These are phyloP conservation scores for Cordyceps cateniannulata DNA, from an alignment of 2,329 filamentous ascomycete species.

Conservation along the genomic window DNA sequence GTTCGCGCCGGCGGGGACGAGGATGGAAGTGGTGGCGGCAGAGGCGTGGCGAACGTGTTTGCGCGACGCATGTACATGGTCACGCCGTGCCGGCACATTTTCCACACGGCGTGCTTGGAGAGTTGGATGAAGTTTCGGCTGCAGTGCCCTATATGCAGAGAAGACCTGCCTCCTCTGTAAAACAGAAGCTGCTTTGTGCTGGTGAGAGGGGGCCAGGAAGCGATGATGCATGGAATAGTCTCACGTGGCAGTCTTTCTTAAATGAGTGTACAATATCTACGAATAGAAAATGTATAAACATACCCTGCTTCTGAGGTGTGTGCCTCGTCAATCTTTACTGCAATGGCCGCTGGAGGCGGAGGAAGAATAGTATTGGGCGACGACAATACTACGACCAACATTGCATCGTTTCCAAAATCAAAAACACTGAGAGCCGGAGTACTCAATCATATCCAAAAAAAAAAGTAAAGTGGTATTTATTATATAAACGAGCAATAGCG, in stretches of 20 bases:
- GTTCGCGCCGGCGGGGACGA: constrained; percentile 50
- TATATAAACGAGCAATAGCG: background rate
- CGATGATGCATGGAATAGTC: background rate
- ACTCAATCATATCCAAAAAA: background rate
- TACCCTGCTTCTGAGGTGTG: background rate
- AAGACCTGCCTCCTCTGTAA: constrained; percentile 76
- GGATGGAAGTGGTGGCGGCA: constrained; percentile 43
- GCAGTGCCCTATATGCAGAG: constrained; percentile 92
- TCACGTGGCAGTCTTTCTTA: background rate
- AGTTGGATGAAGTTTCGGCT: constrained; percentile 92
- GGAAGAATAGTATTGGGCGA: too few species aligned
- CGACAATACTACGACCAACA: too few species aligned
- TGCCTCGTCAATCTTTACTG: background rate
- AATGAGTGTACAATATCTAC: background rate
- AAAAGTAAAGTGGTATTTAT: background rate
- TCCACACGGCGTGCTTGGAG: constrained; percentile 85
- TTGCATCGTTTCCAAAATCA: too few species aligned
- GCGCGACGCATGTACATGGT: constrained; percentile 89
- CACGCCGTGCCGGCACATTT: constrained; percentile 92
- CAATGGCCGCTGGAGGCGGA: background rate
- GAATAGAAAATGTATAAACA: background rate
- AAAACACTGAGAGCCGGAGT: too few species aligned
- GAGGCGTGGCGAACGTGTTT: constrained; percentile 60
- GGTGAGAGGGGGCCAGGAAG: background rate
- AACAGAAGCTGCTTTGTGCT: background rate